phyloP scores from a whole-genome alignment of 768 basidiomycete species.

The Naganishia onofrii region DNA sequence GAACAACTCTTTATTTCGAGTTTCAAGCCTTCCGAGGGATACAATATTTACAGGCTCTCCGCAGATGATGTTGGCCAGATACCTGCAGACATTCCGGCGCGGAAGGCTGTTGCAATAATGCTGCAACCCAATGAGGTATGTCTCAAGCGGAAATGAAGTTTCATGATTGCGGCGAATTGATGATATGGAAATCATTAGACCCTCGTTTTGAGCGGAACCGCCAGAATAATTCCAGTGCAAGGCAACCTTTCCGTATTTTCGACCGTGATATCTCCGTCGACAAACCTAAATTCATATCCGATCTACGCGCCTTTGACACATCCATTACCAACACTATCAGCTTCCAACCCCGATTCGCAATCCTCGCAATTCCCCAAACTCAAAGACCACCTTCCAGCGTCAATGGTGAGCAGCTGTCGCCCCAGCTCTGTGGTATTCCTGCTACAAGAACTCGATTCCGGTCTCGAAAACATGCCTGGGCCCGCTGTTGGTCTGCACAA shows the following conservation, averaged over 20 bases:
- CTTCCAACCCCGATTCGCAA: slow-evolving; percentile 21
- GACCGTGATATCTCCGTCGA: slow-evolving; percentile 49
- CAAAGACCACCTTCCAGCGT: slow-evolving; percentile 36
- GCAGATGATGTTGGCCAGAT: slow-evolving; percentile 17
- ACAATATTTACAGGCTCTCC: slow-evolving; percentile 32
- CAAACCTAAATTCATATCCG: slow-evolving; percentile 48
- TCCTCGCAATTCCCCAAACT: slow-evolving; percentile 13
- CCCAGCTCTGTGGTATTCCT: slow-evolving; percentile 56
- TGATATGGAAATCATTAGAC: too few relatives aligned
- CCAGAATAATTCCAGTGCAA: slow-evolving; percentile 62
- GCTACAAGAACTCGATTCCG: slow-evolving; percentile 62
- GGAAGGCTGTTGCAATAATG: slow-evolving; percentile 31
- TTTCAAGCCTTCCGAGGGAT: slow-evolving; percentile 29
- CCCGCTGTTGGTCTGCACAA: slow-evolving; percentile 63
- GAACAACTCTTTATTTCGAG: slow-evolving; percentile 18
- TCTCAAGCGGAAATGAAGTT: neutral
- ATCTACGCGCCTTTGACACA: slow-evolving; percentile 76
- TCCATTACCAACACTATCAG: slow-evolving; percentile 64
- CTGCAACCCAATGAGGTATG: slow-evolving; percentile 39
- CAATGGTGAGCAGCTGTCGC: slow-evolving; percentile 24
- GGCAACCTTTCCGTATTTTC: slow-evolving; percentile 66
- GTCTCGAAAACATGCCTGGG: slow-evolving; percentile 66
- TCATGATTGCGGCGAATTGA: too few relatives aligned
- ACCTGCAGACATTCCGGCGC: neutral
- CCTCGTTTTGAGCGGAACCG: slow-evolving; percentile 70